Conservation (phyloP, 768 basidiomycete species). For the Trametes gibbosa region DNA sequence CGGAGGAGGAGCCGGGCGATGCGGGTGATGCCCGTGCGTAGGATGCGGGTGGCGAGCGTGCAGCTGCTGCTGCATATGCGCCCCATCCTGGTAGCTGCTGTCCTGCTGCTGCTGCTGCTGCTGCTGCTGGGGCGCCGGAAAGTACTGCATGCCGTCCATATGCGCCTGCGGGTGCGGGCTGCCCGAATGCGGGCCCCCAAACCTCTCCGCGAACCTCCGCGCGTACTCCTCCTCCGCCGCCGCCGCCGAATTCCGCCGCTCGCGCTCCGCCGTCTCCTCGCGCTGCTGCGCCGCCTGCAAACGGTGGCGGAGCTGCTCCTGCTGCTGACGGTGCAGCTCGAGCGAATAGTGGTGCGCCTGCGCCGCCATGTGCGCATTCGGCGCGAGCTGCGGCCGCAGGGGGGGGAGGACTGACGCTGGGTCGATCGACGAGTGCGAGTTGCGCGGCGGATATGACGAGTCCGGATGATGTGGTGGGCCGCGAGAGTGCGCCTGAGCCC, state of each 20-base stretch:
- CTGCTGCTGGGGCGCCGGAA: slow-evolving; percentile 22
- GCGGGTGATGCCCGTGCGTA: slow-evolving; percentile 22
- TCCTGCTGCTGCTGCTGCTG: too few species aligned
- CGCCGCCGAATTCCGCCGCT: slow-evolving; percentile 29
- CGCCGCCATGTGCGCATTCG: slow-evolving; percentile 18
- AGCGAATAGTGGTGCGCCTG: slow-evolving; percentile 41
- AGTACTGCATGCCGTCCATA: slow-evolving; percentile 29
- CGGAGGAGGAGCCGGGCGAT: slow-evolving; percentile 11
- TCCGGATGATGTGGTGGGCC: slow-evolving; percentile 34
- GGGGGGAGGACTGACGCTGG: slow-evolving; percentile 31
- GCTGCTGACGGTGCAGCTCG: slow-evolving; percentile 47
- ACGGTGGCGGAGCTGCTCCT: slow-evolving; percentile 31
- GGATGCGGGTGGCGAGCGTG: slow-evolving; percentile 18
- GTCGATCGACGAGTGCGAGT: slow-evolving; percentile 48
- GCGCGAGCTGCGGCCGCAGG: slow-evolving; percentile 20
- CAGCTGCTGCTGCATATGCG: slow-evolving; percentile 35
- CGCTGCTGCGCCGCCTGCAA: slow-evolving; percentile 39
- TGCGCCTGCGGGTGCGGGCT: slow-evolving; percentile 27
- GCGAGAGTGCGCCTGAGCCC: slow-evolving; percentile 23
- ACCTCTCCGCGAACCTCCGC: slow-evolving; percentile 36
- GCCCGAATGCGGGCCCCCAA: slow-evolving; percentile 24
- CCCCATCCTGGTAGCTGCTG: slow-evolving; percentile 28
- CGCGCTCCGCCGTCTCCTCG: slow-evolving; percentile 34
- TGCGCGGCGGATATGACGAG: slow-evolving; percentile 32
- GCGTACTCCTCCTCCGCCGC: slow-evolving; percentile 36